Conservation (phyloP, 768 basidiomycete genomes). For the Leccinum olivaceopallidum region DNA sequence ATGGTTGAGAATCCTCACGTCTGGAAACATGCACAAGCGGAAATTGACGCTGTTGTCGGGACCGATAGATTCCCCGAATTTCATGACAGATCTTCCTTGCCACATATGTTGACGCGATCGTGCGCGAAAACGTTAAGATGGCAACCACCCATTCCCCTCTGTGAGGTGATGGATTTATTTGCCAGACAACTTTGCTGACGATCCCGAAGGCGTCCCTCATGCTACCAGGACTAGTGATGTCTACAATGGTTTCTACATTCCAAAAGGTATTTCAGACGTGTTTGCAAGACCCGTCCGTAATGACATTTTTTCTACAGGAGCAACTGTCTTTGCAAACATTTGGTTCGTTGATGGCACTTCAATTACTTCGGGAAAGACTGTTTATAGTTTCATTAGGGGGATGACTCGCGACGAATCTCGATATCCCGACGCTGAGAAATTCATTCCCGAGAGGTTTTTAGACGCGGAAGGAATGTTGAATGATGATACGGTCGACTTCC, state of each 20-base stretch:
- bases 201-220: slow-evolving; percentile 17
- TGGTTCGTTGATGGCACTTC: slow-evolving; percentile 8
- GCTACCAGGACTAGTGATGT: slow-evolving; percentile 37
- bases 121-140: slow-evolving; percentile 16
- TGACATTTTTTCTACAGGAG: slow-evolving; percentile 4
- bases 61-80: slow-evolving; percentile 11
- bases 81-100: slow-evolving; percentile 6
- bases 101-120: slow-evolving; percentile 14
- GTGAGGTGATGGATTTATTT: neutral
- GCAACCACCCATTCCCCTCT: slow-evolving; percentile 10
- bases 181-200: neutral
- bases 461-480: slow-evolving; percentile 10
- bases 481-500: slow-evolving; percentile 1
- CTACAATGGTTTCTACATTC: slow-evolving; percentile 50
- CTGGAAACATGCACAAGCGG: slow-evolving; percentile 12
- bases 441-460: slow-evolving; percentile 18
- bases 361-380: neutral
- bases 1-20: slow-evolving; percentile 15
- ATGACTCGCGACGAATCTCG: slow-evolving; percentile 21
- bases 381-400: slow-evolving; percentile 11
- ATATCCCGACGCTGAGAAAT: slow-evolving; percentile 20
- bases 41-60: slow-evolving; percentile 12
- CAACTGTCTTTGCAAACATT: slow-evolving; percentile 14
- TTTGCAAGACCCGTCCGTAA: neutral
- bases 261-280: slow-evolving; percentile 36